Base-by-base conservation (phyloP, 2,329 filamentous ascomycete genomes). In the Rachicladosporium sp. region DNA sequence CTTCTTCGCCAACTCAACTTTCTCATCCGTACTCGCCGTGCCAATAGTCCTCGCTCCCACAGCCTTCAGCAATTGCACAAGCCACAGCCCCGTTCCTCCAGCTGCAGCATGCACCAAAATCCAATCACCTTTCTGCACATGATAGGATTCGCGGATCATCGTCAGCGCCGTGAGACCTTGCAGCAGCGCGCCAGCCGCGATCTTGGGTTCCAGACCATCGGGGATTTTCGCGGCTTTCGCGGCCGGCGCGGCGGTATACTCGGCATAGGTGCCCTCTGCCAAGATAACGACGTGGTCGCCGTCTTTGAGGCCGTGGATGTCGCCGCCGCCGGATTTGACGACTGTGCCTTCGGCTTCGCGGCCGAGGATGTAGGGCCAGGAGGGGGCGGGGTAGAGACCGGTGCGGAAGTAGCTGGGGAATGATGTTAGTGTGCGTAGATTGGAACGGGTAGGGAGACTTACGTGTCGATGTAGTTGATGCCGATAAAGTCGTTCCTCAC, bases 391-490 rank as follows among this genome's bases (percentile, higher is more conserved):
- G 68, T 94, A 94, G 37, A 93, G 74, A 8, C 88, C 88, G 9
- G 73, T 77, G 58, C 88, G 85, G 73, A 88, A 93, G 65, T 94
- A 93, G 31, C 71, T 77, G 46, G 38, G 12, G 11, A 34, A 35
- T 5, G 3, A 19, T 19, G 15, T 19, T 5, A 19, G 15, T 5
- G 5, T 19, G 23, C 19, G 15, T 29, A 36, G 27, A 6, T 37
- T 13, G 10, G 35, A 19, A 9, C 1, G 10, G 21, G 6, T 10
- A 4, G 13, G 19, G 21, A 3, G 3, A 7, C 64, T 51, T 60
- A 78, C 71, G 74, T 93, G 62, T 94, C 88, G 54, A 94, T 93
- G 64, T 74, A 94, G 64, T 94, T 94, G 45, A 94, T 68, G 43
- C 87, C 88, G 36, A 81, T 70, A 57, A 74, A 82, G 47, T 80